Base-by-base conservation (phyloP, 2,329 filamentous ascomycete species). In the Fusarium sacchari region DNA sequence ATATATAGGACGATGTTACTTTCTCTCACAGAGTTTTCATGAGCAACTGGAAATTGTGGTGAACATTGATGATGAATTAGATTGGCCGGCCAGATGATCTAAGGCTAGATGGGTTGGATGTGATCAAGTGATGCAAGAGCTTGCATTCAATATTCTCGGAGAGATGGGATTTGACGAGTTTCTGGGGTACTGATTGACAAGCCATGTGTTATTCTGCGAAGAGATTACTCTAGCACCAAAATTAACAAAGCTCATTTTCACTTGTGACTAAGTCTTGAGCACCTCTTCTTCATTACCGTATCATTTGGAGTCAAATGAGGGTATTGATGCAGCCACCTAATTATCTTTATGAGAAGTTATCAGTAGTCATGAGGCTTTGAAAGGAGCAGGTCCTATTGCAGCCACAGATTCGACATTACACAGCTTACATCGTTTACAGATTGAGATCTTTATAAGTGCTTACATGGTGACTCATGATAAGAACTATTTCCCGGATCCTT, bases 401-500 rank as follows among this genome's bases (percentile, higher is more conserved):
- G 6, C 32, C 8, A 22, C 6, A 26, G 8, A 28, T 12, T 1
- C 20, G 7, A 18, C 6, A 20, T 18, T 3, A 3, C 2, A 3
- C 7, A 1, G 32, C 32, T 37, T 7, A 22, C 20, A 11, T 11
- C 4, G 32, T 20, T 11, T 3, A 12, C 13, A 22, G 24, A 53
- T 18, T 13, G 20, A 53, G 13, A 20, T 37, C 18, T 12, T 28
- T 10, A 24, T 18, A 26, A 37, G 18, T 37, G 34, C 34, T 53
- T 15, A 17, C 50, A 28, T 22, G 24, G 18, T 28, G 36, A 28
- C 34, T 22, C 14, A 53, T 3, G 18, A n/a, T 7, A 7, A 26
- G 24, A 13, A 53, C 2, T 13, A 10, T 4, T 53, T 22, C 13
- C 13, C 34, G 24, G 24, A 22, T 26, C 24, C 18, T 37, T 53